These are phyloP conservation scores for Suhomyces guaymorum DNA, from an alignment of 1,139 yeast species.

Conservation along the genomic window DNA sequence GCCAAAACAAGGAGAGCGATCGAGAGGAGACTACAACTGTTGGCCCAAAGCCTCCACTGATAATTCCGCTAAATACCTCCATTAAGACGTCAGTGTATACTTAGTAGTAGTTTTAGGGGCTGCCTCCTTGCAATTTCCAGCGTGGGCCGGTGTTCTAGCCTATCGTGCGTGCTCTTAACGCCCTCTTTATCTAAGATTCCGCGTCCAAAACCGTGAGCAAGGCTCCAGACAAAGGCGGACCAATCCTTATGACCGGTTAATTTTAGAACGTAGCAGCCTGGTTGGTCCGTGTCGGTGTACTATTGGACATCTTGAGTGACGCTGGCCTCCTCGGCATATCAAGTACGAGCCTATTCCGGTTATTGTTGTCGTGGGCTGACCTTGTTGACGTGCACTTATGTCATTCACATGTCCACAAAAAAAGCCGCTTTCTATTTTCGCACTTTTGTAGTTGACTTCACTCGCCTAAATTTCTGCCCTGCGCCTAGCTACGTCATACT, in stretches of 20 bases:
- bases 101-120: no score
- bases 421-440: not conserved
- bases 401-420: not conserved
- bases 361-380: no score
- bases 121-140: no score
- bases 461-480: not conserved
- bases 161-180: conserved; percentile 1
- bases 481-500: conserved; percentile 2
- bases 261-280: no score
- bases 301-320: no score
- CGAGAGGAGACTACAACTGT: not conserved
- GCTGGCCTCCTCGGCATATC: no score
- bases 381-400: no score
- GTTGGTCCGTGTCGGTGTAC: no score
- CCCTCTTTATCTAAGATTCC: not conserved
- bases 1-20: not conserved
- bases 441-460: not conserved
- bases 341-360: no score
- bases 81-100: no score
- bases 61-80: no score
- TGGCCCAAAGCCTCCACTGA: not conserved
- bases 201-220: conserved; percentile 2
- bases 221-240: not conserved
- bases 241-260: no score
- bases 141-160: conserved; percentile 5